These are phyloP conservation scores for Neofusicoccum laricinum DNA, from an alignment of 2,329 filamentous ascomycete genomes.

Conservation along the genomic window DNA sequence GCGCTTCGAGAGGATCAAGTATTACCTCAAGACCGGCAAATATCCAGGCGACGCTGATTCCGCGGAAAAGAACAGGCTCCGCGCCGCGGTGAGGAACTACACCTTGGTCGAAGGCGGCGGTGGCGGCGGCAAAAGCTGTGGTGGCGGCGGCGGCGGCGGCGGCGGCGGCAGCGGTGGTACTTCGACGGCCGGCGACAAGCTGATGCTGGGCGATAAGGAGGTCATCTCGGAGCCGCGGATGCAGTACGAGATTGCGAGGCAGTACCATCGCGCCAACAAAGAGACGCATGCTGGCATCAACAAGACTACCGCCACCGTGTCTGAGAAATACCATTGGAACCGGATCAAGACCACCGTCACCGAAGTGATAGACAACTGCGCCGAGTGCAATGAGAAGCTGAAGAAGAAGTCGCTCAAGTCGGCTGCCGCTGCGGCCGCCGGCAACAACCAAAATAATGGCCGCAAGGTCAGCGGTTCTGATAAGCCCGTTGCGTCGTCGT, in stretches of 20 bases:
- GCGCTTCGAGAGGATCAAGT: slow-evolving; percentile 97
- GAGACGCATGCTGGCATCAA: slow-evolving; percentile 82
- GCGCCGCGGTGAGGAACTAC: slow-evolving; percentile 93
- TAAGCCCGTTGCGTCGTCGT: neutral
- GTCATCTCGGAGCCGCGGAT: slow-evolving; percentile 85
- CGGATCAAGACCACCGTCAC: slow-evolving; percentile 97
- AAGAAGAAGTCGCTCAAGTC: slow-evolving; percentile 12
- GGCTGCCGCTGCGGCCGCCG: neutral
- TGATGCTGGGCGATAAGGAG: slow-evolving; percentile 98
- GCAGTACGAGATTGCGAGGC: slow-evolving; percentile 85
- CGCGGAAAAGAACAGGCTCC: slow-evolving; percentile 90
- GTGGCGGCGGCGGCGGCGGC: neutral
- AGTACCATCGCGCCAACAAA: slow-evolving; percentile 58
- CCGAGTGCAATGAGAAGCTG: slow-evolving; percentile 72
- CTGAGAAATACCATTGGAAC: slow-evolving; percentile 95
- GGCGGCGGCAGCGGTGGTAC: slow-evolving; percentile 23
- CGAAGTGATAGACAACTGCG: slow-evolving; percentile 87
- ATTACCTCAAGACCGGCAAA: slow-evolving; percentile 90
- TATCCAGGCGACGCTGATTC: slow-evolving; percentile 92
- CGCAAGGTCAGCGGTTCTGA: neutral
- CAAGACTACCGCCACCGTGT: slow-evolving; percentile 92
- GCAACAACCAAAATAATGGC: neutral
- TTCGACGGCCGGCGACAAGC: slow-evolving; percentile 57
- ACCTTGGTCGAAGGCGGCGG: slow-evolving; percentile 60
- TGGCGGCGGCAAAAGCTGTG: slow-evolving; percentile 20